phyloP scores from a whole-genome alignment of 75 land plant genomes.

The Larix kaempferi region DNA sequence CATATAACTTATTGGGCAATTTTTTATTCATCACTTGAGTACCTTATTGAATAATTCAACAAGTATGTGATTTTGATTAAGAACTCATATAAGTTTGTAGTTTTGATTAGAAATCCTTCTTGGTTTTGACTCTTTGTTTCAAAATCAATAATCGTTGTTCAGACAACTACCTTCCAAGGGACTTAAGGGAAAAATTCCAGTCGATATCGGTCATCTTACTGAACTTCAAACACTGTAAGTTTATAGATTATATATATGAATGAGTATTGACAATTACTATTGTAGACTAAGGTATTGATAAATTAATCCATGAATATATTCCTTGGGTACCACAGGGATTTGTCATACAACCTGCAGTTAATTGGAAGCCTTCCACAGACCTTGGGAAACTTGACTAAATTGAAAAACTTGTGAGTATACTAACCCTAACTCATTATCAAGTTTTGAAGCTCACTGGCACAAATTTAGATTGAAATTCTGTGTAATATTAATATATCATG shows the following conservation, averaged over 20 bases:
- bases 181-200: conserved; percentile 39
- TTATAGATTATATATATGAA: not conserved
- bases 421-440: not conserved
- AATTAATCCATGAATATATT: not conserved
- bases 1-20: no score
- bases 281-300: not conserved
- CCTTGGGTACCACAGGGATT: conserved; percentile 33
- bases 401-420: conserved; percentile 44
- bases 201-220: conserved; percentile 42
- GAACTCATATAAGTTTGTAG: no score
- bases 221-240: conserved; percentile 22
- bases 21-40: no score
- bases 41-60: no score
- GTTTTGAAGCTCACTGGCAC: not conserved
- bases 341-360: conserved; percentile 46
- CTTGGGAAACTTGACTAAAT: conserved; percentile 36
- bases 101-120: no score
- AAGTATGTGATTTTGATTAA: no score
- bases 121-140: no score
- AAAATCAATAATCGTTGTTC: conserved; percentile 1
- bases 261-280: not conserved
- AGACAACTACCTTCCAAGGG: conserved; percentile 55
- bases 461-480: not conserved
- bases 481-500: not conserved
- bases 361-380: conserved; percentile 45